These are phyloP conservation scores for Dothideomycetes sp. DNA, from an alignment of 2,329 filamentous ascomycete genomes.

Conservation along the genomic window DNA sequence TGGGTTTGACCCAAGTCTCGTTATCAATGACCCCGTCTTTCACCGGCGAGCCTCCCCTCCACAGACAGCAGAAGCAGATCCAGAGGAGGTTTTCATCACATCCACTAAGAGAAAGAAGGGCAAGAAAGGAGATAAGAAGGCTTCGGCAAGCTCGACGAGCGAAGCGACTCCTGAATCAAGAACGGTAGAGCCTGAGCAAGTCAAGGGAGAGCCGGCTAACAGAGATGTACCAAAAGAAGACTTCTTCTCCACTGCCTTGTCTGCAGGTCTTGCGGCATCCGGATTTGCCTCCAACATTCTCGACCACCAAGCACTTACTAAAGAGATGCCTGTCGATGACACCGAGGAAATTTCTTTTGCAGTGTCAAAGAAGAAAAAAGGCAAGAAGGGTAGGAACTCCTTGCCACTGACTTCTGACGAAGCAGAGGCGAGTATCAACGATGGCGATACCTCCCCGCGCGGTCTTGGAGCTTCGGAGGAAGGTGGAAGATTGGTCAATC, in stretches of 20 bases:
- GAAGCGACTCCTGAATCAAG: conserved; percentile 12
- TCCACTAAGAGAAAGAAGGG: conserved; percentile 22
- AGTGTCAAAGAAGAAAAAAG: conserved; percentile 32
- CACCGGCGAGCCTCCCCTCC: conserved; percentile 24
- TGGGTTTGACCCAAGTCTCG: conserved; percentile 34
- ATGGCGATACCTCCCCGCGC: too few relatives aligned
- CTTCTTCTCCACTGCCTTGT: conserved; percentile 24
- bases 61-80: conserved; percentile 21
- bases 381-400: conserved; percentile 35
- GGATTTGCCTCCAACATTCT: conserved; percentile 19
- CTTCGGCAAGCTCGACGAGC: conserved; percentile 20
- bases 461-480: too few relatives aligned
- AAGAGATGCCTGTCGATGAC: conserved; percentile 13
- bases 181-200: neutral
- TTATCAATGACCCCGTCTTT: conserved; percentile 30
- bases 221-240: conserved; percentile 10
- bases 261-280: conserved; percentile 22
- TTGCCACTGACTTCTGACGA: conserved; percentile 4
- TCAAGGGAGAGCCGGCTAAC: neutral
- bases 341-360: conserved; percentile 21
- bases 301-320: neutral
- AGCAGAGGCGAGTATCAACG: too few relatives aligned
- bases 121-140: conserved; percentile 20
- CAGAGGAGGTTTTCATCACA: conserved; percentile 17
- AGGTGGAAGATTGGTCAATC: too few relatives aligned